phyloP scores from a whole-genome alignment of 2,329 filamentous ascomycete genomes.

The Ilyonectria sp. region DNA sequence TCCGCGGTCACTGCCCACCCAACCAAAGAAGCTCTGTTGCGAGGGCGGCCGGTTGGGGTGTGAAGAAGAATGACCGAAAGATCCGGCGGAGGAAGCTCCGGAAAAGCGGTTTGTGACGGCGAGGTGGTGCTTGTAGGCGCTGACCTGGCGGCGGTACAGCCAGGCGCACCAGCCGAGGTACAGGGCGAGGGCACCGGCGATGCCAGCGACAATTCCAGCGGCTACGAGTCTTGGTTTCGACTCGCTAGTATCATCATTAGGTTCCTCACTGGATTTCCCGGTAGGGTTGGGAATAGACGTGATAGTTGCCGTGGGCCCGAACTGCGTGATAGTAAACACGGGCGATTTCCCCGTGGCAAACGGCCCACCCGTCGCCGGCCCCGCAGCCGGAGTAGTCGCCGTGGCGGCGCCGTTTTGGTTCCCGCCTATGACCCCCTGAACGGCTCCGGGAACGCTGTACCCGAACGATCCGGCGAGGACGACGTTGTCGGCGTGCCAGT shows the following conservation, averaged over 20 bases:
- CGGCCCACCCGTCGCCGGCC: slow-evolving; percentile 75
- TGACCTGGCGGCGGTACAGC: slow-evolving; percentile 80
- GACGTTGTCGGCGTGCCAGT: slow-evolving; percentile 66
- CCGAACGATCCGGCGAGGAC: slow-evolving; percentile 61
- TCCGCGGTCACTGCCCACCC: slow-evolving; percentile 50
- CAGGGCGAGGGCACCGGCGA: slow-evolving; percentile 71
- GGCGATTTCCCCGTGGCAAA: slow-evolving; percentile 79
- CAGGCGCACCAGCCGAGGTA: slow-evolving; percentile 82
- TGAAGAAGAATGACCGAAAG: slow-evolving; percentile 46
- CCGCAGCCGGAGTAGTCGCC: slow-evolving; percentile 61
- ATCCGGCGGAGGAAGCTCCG: slow-evolving; percentile 57
- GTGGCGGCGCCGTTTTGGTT: slow-evolving; percentile 68
- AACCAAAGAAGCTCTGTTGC: slow-evolving; percentile 49
- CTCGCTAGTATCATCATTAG: slow-evolving; percentile 12
- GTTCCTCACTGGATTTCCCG: slow-evolving; percentile 47
- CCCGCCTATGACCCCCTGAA: slow-evolving; percentile 67
- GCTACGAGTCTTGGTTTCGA: slow-evolving; percentile 61
- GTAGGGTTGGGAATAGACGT: slow-evolving; percentile 38
- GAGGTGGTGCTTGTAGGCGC: slow-evolving; percentile 79
- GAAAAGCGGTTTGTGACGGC: slow-evolving; percentile 74
- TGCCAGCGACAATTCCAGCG: slow-evolving; percentile 73
- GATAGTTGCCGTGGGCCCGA: slow-evolving; percentile 64
- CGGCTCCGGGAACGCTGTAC: slow-evolving; percentile 68
- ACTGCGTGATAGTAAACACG: slow-evolving; percentile 76
- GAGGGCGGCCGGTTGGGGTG: slow-evolving; percentile 35